phyloP scores from a whole-genome alignment of 179 eudicot species.

The Actinidia chinensis region DNA sequence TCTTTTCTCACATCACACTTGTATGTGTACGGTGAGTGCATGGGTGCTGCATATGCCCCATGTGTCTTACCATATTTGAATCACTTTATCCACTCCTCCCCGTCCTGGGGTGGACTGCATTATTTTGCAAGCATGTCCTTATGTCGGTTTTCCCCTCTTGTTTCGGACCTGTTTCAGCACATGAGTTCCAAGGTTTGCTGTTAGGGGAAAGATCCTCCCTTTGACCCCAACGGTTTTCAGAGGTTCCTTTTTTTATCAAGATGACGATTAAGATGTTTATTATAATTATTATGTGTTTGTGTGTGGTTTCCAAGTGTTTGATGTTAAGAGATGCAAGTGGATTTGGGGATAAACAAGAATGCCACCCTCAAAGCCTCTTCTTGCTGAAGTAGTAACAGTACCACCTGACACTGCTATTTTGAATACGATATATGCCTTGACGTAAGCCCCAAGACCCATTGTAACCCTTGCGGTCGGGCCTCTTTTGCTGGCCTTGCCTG shows the following conservation, averaged over 20 bases:
- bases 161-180: too few species aligned
- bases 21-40: too few species aligned
- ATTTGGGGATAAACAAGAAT: slow-evolving; percentile 29
- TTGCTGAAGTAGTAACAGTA: slow-evolving; percentile 27
- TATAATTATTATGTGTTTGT: too few species aligned
- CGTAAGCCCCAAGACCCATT: slow-evolving; percentile 73
- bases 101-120: neutral
- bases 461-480: slow-evolving; percentile 80
- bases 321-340: slow-evolving; percentile 8
- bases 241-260: too few species aligned
- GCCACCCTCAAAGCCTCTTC: slow-evolving; percentile 17
- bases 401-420: slow-evolving; percentile 44
- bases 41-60: too few species aligned
- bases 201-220: too few species aligned
- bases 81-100: too few species aligned
- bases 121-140: neutral
- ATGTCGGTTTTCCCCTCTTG: neutral
- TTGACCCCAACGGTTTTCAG: too few species aligned
- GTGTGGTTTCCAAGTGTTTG: too few species aligned
- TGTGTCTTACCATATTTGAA: neutral
- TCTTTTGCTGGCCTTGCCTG: slow-evolving; percentile 82
- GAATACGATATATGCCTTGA: slow-evolving; percentile 84
- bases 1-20: neutral
- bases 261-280: too few species aligned
- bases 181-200: too few species aligned